phyloP scores from a whole-genome alignment of 2,329 filamentous ascomycete species.

The Fusarium sp. region DNA sequence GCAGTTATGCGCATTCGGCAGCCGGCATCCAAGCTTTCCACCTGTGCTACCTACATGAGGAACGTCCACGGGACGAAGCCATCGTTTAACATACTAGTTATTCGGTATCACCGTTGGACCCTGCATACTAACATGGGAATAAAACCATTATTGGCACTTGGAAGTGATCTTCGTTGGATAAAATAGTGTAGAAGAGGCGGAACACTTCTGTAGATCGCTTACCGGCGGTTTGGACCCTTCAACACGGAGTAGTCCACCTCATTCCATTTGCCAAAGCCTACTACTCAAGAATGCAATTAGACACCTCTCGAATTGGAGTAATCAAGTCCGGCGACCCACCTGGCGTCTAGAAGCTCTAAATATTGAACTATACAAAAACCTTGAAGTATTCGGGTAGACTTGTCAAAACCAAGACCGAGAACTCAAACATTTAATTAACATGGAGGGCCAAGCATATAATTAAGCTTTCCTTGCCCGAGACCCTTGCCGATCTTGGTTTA shows the following conservation, averaged over 20 bases:
- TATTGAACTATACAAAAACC: neutral
- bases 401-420: neutral
- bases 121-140: neutral
- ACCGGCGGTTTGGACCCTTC: neutral
- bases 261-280: neutral
- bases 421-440: neutral
- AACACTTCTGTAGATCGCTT: neutral
- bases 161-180: neutral
- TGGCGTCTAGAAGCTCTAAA: neutral
- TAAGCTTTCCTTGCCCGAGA: neutral
- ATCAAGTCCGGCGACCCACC: neutral
- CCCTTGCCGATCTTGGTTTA: neutral
- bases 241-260: neutral
- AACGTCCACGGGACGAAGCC: neutral
- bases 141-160: fast-evolving
- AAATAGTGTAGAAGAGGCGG: neutral
- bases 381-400: neutral
- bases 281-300: neutral
- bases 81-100: fast-evolving
- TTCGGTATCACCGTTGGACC: neutral
- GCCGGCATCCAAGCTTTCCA: neutral
- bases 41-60: neutral
- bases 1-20: neutral
- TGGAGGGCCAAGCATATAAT: neutral
- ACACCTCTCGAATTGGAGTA: no score